phyloP scores from a whole-genome alignment of 2,329 filamentous ascomycete species.

The Talaromyces sp. region DNA sequence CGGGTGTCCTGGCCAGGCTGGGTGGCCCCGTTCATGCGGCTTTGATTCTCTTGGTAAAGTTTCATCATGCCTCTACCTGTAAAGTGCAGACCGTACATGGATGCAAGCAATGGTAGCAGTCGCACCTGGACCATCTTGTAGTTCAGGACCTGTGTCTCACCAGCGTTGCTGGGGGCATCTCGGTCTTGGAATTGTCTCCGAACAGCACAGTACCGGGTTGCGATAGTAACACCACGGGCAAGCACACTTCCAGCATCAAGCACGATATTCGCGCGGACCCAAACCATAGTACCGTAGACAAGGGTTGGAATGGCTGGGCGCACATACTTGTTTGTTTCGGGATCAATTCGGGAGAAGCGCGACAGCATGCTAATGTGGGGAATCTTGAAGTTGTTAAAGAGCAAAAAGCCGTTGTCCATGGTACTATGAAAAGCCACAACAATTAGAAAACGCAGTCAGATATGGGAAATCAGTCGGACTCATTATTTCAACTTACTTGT shows the following conservation, averaged over 20 bases:
- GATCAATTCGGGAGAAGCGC: constrained; percentile 1
- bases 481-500: constrained; percentile 1
- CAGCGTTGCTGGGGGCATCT: neutral
- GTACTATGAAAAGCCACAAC: neutral
- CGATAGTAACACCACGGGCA: constrained; percentile 7
- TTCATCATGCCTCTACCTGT: constrained; percentile 5
- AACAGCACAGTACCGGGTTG: constrained; percentile 10
- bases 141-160: neutral
- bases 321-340: neutral
- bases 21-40: neutral
- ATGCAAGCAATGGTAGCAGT: constrained; percentile 8
- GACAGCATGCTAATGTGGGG: constrained; percentile 71
- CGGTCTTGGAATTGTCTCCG: constrained; percentile 8
- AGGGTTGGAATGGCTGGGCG: neutral
- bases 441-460: constrained; percentile 48
- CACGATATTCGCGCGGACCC: constrained; percentile 8
- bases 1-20: constrained; percentile 49
- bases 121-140: constrained; percentile 12
- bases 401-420: constrained; percentile 62
- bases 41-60: neutral
- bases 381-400: constrained; percentile 72
- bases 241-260: constrained; percentile 6
- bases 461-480: constrained; percentile 14
- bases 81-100: constrained; percentile 10
- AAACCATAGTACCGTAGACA: constrained; percentile 11